Conservation (phyloP, 176 grass and related monocot species). For the Carex kokanica region DNA sequence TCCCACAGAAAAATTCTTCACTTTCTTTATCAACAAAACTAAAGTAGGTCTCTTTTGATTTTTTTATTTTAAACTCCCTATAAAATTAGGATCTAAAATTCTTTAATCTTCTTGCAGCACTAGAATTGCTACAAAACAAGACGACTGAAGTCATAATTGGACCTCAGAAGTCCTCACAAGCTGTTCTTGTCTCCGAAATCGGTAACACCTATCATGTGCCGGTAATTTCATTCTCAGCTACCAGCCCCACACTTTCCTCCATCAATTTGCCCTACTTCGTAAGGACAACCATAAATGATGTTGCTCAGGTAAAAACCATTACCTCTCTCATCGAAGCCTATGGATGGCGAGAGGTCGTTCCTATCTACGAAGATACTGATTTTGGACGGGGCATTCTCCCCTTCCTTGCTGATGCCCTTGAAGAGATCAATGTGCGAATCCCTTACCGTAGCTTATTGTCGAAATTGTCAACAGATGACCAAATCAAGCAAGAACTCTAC, state of each 20-base stretch:
- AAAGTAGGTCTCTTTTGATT: too few relatives aligned
- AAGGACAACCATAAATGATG: constrained; percentile 23
- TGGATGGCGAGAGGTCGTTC: constrained; percentile 30
- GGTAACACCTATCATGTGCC: constrained; percentile 36
- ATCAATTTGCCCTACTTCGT: constrained; percentile 26
- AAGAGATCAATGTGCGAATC: constrained; percentile 20
- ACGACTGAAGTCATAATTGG: constrained; percentile 38
- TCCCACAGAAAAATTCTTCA: too few relatives aligned
- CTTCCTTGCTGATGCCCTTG: constrained; percentile 30
- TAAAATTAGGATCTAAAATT: background rate
- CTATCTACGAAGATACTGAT: constrained; percentile 33
- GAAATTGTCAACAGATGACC: background rate
- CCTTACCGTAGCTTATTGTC: constrained; percentile 23
- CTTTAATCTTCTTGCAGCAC: constrained; percentile 15
- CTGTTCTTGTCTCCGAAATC: constrained; percentile 12
- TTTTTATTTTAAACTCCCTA: too few relatives aligned
- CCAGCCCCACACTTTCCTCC: constrained; percentile 2
- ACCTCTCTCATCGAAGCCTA: constrained; percentile 38
- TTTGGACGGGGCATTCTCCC: constrained; percentile 22
- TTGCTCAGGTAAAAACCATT: constrained; percentile 25
- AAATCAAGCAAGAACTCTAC: constrained; percentile 22
- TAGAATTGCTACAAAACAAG: constrained; percentile 33
- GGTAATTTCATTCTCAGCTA: constrained; percentile 41
- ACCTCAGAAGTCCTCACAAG: constrained; percentile 35
- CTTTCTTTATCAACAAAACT: too few relatives aligned